These are phyloP conservation scores for Gillenia trifoliata DNA, from an alignment of 306 rosid species.

Conservation along the genomic window DNA sequence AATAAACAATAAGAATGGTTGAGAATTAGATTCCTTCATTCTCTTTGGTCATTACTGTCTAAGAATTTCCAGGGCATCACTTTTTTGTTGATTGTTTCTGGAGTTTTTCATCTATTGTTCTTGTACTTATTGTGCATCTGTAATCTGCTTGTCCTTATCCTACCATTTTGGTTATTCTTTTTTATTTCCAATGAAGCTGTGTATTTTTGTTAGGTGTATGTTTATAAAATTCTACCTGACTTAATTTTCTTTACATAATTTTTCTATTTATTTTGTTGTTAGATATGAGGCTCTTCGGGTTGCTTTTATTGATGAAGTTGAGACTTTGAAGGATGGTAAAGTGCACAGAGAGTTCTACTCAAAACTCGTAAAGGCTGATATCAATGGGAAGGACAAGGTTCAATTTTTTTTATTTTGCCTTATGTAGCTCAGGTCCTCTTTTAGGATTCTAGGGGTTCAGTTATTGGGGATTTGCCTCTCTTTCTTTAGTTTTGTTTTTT, in stretches of 20 bases:
- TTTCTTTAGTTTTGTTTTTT: background rate
- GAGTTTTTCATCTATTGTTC: background rate
- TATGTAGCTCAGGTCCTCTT: background rate
- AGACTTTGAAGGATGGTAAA: slow-evolving; percentile 68
- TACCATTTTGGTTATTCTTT: background rate
- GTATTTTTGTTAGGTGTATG: background rate
- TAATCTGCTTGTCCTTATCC: background rate
- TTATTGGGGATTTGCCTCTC: background rate
- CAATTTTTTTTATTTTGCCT: slow-evolving; percentile 13
- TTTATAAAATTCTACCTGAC: background rate
- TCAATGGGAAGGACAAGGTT: slow-evolving; percentile 93
- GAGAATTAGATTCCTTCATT: background rate
- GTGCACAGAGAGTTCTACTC: slow-evolving; percentile 70
- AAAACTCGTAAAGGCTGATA: slow-evolving; percentile 87
- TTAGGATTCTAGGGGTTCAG: background rate
- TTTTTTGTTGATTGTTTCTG: too few species aligned
- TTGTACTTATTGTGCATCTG: background rate
- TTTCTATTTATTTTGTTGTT: slow-evolving; percentile 10
- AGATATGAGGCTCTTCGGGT: slow-evolving; percentile 98
- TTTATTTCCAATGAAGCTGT: background rate
- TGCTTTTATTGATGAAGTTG: slow-evolving; percentile 83
- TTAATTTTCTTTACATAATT: slow-evolving; percentile 6
- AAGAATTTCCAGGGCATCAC: too few species aligned
- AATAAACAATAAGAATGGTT: background rate
- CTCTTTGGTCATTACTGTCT: background rate